Base-by-base conservation (phyloP, 1,284 basidiomycete genomes). In the Microbotryum scabiosae region DNA sequence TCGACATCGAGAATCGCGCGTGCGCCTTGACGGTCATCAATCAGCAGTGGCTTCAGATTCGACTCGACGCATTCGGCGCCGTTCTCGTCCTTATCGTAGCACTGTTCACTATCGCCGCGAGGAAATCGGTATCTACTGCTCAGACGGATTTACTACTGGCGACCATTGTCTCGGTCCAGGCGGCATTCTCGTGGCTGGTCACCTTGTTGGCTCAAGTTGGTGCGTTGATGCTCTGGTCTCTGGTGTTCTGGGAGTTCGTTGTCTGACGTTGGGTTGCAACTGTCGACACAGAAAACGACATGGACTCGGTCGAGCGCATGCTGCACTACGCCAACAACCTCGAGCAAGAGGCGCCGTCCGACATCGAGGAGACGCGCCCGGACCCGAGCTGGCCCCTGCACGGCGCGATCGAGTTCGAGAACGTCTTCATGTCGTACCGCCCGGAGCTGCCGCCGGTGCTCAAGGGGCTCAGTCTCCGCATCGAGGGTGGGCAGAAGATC, bases 1-100 rank as follows among this genome's bases (percentile, higher is more conserved):
- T 93, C 56, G 87, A 97, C 70, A 77, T 87, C 51, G 90, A 97
- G 77, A 94, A 96, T 73, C 80, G 88, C 44, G 90, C 91, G 2
- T 94, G 93, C 74, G 90, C 85, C 82, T 75, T 94, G 63, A 90
- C 87, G 0, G 81, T 87, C 25, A 79, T 82, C 16, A 92, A 91
- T 73, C 76, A 88, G 82, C 82, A 88, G 59, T 93, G 90, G 89
- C 72, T 76, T 4, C 71, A 71, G 30, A 66, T 76, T 48, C 85
- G 91, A 23, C 80, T 96, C 46, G 91, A 94, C 75, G 84, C 87
- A 65, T 80, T 94, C 50, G 90, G 91, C 44, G 81, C 83, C 2
- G 61, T 87, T 18, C 76, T 97, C 46, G 87, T 86, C 0, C 86
- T 93, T 47, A 78, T 67, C 21, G 88, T 93, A 48, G 83, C 88